Conservation (phyloP, 2,329 filamentous ascomycete genomes). For the Dryadomyces quercus-mongolicae region DNA sequence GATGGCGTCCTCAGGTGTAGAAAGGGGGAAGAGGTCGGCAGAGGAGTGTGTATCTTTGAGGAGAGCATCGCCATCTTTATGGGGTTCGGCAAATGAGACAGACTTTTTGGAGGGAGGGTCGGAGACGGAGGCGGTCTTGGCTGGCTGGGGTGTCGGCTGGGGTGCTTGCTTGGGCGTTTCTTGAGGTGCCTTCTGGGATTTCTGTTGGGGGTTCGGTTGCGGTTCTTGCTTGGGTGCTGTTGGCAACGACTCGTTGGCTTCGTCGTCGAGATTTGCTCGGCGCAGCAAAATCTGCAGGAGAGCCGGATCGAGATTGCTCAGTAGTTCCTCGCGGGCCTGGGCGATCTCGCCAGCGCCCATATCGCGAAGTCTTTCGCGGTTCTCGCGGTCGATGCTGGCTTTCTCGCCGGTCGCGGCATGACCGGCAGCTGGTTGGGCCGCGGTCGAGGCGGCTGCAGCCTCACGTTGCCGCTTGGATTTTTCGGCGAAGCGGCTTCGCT, state of each 20-base stretch:
- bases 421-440: not conserved
- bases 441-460: conserved; percentile 2
- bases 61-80: conserved; percentile 7
- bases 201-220: not conserved
- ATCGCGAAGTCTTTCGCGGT: conserved; percentile 54
- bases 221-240: not conserved
- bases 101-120: not conserved
- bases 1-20: conserved; percentile 12
- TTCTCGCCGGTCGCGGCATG: conserved; percentile 40
- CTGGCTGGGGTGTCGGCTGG: not conserved
- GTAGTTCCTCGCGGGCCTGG: conserved; percentile 66
- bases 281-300: conserved; percentile 67
- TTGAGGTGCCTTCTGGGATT: not conserved
- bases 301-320: conserved; percentile 61
- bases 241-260: conserved; percentile 20
- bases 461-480: conserved; percentile 65
- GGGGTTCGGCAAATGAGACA: not conserved
- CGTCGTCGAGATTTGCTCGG: conserved; percentile 66
- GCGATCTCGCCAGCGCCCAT: conserved; percentile 81
- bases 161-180: too few species aligned
- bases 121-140: not conserved
- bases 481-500: conserved; percentile 53
- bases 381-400: conserved; percentile 69
- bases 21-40: conserved; percentile 29
- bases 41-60: conserved; percentile 32